Conservation (phyloP, 495 filamentous ascomycete species). For the Cudoniella acicularis region DNA sequence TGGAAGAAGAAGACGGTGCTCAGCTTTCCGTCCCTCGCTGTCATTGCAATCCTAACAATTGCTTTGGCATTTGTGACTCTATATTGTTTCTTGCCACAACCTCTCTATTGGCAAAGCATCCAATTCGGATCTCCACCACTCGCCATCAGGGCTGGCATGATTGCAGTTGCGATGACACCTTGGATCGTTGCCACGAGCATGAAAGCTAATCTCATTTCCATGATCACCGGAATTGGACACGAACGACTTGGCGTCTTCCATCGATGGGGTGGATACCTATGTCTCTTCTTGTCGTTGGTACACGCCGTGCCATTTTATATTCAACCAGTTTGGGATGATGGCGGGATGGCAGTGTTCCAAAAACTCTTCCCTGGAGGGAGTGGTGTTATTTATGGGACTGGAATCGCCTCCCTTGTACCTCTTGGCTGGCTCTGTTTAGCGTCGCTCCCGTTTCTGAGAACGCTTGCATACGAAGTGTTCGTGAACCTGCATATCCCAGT, state of each 20-base stretch:
- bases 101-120: conserved; percentile 80
- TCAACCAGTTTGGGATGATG: conserved; percentile 78
- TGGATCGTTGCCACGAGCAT: conserved; percentile 89
- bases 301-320: conserved; percentile 90
- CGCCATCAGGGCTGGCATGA: conserved; percentile 88
- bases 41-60: conserved; percentile 59
- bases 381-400: conserved; percentile 80
- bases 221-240: conserved; percentile 87
- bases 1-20: conserved; percentile 59
- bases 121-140: conserved; percentile 82
- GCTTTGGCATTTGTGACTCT: conserved; percentile 68
- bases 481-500: conserved; percentile 76
- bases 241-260: conserved; percentile 92
- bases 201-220: conserved; percentile 82
- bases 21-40: conserved; percentile 70
- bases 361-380: conserved; percentile 55
- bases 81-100: conserved; percentile 82
- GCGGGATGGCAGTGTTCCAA: conserved; percentile 61
- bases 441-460: conserved; percentile 66
- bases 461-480: conserved; percentile 75
- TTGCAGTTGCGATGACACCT: conserved; percentile 87
- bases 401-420: conserved; percentile 81
- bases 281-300: conserved; percentile 74
- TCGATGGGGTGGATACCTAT: conserved; percentile 88
- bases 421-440: conserved; percentile 77